phyloP scores from a whole-genome alignment of 2,329 filamentous ascomycete species.

The Alternaria brassicicola region DNA sequence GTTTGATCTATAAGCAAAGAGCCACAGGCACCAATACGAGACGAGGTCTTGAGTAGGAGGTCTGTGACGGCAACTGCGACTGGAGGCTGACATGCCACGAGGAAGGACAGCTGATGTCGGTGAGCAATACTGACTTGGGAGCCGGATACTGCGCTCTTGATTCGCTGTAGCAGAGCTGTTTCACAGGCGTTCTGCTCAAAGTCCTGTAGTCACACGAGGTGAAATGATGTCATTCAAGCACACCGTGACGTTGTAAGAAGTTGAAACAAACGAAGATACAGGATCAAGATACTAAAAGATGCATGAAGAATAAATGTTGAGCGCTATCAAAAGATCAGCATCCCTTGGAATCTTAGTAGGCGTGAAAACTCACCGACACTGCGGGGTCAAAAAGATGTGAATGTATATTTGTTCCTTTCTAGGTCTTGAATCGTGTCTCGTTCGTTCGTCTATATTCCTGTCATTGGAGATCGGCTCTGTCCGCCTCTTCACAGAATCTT shows the following conservation, averaged over 20 bases:
- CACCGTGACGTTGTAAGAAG: too few species aligned
- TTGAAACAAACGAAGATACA: background rate
- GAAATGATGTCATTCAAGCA: background rate
- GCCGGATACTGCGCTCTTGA: background rate
- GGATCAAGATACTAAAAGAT: background rate
- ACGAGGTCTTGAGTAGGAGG: background rate
- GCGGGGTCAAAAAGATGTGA: background rate
- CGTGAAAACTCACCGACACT: background rate
- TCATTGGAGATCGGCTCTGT: background rate
- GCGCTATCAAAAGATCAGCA: background rate
- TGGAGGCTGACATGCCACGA: background rate
- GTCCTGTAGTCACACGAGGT: background rate
- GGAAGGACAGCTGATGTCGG: background rate
- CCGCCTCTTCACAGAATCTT: conserved; percentile 8
- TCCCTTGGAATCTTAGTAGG: background rate
- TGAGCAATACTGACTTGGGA: background rate
- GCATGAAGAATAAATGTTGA: background rate
- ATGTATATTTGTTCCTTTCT: background rate
- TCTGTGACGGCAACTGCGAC: background rate
- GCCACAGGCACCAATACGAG: background rate
- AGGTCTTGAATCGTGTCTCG: background rate
- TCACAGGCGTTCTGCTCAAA: background rate
- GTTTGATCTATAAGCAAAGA: background rate
- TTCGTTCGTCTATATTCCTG: background rate
- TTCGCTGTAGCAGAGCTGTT: background rate